Percentiles rank a stretch among this genome's conserved stretches.
Conservation (phyloP, 2,329 filamentous ascomycete species). For the Beauveria caledonica region DNA sequence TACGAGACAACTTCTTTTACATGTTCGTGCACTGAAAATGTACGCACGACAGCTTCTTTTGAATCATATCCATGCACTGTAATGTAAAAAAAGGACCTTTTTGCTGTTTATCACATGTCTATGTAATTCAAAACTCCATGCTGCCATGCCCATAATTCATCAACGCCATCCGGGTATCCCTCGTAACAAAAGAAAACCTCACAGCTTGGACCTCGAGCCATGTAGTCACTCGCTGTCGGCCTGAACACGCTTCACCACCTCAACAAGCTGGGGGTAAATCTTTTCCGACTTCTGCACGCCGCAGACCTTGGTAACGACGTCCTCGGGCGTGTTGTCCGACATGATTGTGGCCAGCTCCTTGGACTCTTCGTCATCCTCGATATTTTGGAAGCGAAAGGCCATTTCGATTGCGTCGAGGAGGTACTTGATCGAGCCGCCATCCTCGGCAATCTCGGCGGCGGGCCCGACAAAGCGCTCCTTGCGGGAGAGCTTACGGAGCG, state of each 20-base stretch:
- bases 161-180: slow-evolving; percentile 9
- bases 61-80: neutral
- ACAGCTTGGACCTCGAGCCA: slow-evolving; percentile 3
- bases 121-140: slow-evolving; percentile 1
- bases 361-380: slow-evolving; percentile 86
- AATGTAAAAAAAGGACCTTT: neutral
- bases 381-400: slow-evolving; percentile 91
- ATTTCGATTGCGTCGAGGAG: slow-evolving; percentile 82
- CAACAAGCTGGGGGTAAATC: slow-evolving; percentile 66
- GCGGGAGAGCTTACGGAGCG: slow-evolving; percentile 84
- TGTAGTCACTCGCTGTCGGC: slow-evolving; percentile 40
- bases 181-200: neutral
- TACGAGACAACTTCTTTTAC: no score
- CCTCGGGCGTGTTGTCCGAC: slow-evolving; percentile 61
- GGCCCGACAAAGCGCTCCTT: slow-evolving; percentile 96
- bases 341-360: slow-evolving; percentile 79
- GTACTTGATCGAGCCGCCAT: slow-evolving; percentile 61
- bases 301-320: slow-evolving; percentile 72
- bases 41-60: no score
- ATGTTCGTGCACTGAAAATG: no score
- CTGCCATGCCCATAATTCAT: neutral
- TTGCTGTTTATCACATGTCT: neutral
- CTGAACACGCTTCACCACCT: slow-evolving; percentile 79
- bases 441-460: slow-evolving; percentile 79
- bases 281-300: slow-evolving; percentile 70